Percentiles rank a stretch among this genome's conserved stretches.
phyloP scores from a whole-genome alignment of 169 alveolate genomes.

The Besnoitia besnoiti region DNA sequence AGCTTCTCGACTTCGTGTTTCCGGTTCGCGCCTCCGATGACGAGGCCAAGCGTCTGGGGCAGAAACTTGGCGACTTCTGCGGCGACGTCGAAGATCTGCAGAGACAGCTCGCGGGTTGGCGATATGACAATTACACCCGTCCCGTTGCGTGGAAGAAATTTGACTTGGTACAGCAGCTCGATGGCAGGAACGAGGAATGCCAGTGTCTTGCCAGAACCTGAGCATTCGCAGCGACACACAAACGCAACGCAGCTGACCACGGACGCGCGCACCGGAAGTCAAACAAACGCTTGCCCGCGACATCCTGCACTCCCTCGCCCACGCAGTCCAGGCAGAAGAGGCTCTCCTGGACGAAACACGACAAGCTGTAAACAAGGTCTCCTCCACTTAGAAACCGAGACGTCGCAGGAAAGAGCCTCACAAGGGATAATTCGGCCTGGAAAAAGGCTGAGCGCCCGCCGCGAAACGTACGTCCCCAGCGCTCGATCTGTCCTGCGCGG shows the following conservation, averaged over 20 bases:
- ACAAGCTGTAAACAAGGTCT: no score
- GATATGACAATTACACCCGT: slow-evolving; percentile 87
- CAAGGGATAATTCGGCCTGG: no score
- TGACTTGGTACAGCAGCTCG: slow-evolving; percentile 93
- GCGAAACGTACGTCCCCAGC: no score
- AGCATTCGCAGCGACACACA: neutral
- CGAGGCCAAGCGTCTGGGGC: slow-evolving; percentile 96
- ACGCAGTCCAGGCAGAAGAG: no score
- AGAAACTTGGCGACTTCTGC: slow-evolving; percentile 91
- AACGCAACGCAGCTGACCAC: neutral
- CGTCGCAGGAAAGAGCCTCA: no score
- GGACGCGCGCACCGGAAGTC: neutral
- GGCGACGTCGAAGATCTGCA: slow-evolving; percentile 97
- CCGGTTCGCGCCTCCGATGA: slow-evolving; percentile 99
- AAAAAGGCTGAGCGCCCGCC: no score
- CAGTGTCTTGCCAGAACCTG: slow-evolving; percentile 98
- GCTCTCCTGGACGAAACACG: no score
- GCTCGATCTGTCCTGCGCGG: no score
- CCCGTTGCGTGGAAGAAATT: slow-evolving; percentile 96
- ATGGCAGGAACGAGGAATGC: slow-evolving; percentile 98
- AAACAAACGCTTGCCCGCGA: no score
- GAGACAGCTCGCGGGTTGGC: slow-evolving; percentile 98
- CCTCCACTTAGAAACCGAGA: no score
- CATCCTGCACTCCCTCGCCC: no score
- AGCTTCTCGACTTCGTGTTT: slow-evolving; percentile 96